Evolutionary conservation across 441 rosid genomes (phyloP), one percentile per base, ranked within the genome.

Genomic region (Eutrema salsugineum): DNA sequence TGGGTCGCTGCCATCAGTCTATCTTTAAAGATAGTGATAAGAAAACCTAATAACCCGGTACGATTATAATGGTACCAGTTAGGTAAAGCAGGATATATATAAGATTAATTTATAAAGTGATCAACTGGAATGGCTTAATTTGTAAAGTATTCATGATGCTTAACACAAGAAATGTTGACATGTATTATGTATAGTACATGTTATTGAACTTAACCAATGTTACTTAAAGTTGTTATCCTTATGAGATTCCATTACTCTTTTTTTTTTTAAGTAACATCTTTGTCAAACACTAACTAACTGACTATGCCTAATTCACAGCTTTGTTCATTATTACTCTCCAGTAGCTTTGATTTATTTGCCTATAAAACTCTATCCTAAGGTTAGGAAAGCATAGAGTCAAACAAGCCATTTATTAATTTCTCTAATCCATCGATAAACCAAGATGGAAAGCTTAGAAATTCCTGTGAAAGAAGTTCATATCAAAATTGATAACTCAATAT

Each of bases 1-100:
- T 75, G 73, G 78, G 73, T 61, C 73, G 78, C 69, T 68, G 63
- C 44, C 78, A 75, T 75, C 78, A 68, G 75, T 66, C 12, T 39
- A 1, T 35, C 58, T 48, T 64, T 33, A 50, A 11, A 42, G 63
- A 42, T 61, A 75, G 73, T 75, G 78, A 66, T 50, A 66, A 59
- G 54, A 75, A 27, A 44, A 75, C 78, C 78, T 75, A 75, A 75
- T 36, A 33, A 61, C 15, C 16, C 43, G 68, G 69, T 75, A 24
- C 47, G 35, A 43, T 51, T 61, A 40, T 68, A 68, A 68, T 75
- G 64, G 48, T 15, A 14, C 22, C 11, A 53, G 69, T 75, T 75
- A 75, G 78, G 78, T 75, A 68, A 68, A 75, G 78, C 50, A 60
- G 14, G 17, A 27, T 24, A 50, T 32, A 60, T 27, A 68, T 15